Evolutionary conservation across 1,284 basidiomycete species (phyloP).

Genomic region (Cutaneotrichosporon sp.): DNA sequence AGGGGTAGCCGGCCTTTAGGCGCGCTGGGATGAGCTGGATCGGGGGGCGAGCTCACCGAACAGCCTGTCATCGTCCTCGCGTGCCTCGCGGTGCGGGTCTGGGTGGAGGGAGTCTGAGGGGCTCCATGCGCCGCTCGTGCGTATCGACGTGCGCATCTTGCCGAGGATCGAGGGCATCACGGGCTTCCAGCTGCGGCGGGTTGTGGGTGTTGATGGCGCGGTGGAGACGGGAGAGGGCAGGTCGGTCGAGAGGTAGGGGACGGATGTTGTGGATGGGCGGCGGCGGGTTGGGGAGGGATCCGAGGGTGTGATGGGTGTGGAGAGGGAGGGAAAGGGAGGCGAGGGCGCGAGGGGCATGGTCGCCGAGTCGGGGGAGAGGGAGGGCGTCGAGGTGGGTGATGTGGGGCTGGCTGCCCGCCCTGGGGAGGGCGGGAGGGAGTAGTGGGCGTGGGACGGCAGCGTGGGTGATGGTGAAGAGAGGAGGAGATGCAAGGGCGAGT

Average conservation of each 20-base stretch:
- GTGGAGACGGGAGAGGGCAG: background rate
- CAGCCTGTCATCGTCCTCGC: background rate
- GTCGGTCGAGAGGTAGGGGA: background rate
- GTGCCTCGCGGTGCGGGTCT: background rate
- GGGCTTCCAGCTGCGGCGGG: background rate
- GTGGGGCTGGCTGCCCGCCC: background rate
- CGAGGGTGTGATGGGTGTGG: background rate
- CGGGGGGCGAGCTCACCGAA: background rate
- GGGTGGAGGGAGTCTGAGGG: background rate
- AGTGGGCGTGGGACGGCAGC: background rate
- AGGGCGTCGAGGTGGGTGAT: background rate
- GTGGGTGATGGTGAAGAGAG: background rate
- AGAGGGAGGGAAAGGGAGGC: background rate
- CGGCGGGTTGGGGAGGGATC: no score
- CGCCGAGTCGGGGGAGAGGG: background rate
- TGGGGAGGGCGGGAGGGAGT: background rate
- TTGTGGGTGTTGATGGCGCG: background rate
- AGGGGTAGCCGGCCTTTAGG: background rate
- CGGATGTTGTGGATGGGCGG: background rate
- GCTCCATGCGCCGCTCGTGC: background rate
- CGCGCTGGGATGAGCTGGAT: background rate
- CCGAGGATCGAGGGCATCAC: background rate
- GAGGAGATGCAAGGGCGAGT: background rate
- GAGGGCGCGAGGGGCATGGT: background rate
- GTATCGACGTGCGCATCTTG: slow-evolving; percentile 1